Evolutionary conservation across 192 early-diverging fungal species (phyloP), one percentile per base, ranked within the genome.

Genomic region (Coemansia asiatica): DNA sequence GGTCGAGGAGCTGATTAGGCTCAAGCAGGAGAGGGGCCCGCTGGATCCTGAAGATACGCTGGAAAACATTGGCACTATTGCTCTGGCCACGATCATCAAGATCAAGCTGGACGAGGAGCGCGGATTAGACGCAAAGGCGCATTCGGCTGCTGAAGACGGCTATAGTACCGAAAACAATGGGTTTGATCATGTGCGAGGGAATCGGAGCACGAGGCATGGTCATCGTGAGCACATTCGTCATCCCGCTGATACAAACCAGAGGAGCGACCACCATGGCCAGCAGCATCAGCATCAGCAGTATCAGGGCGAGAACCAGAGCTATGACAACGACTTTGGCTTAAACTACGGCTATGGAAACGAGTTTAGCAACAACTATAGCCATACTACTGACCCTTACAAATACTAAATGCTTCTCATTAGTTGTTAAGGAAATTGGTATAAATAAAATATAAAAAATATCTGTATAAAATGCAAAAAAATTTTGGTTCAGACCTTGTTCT

Each of bases 51-150:
- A 74, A 26, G 77, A 80, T 23, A 71, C 60, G 6, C 49, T 80
- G 63, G 72, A 74, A 63, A 66, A 68, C 31, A 46, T 80, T 6
- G 77, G 71, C 13, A 66, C 55, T 18, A 80, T 80, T 35, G 77
- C 77, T 0, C n/a, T 80, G 55, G 77, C 77, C 27, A 74, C 77
- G 2, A 31, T 80, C 15, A 71, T 80, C 58, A 71, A 74, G 67
- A 71, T 80, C 54, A 74, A 74, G 60, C 71, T 80, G 54, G 77
- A 80, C 27, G 77, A 80, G 60, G 72, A 74, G 47, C 18, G 51
- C 25, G 51, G 51, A 3, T 16, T 54, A 4, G 51, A 54, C 5
- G 33, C 2, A 13, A 60, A 46, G 0, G 9, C 27, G 58, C 56
- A 57, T 16, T 36, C 56, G 33, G 56, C 28, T 6, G n/a, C 15